Percentiles rank a stretch among this genome's conserved stretches.
These are phyloP conservation scores for Amphibolis antarctica DNA, from an alignment of 106 monocot species.

Conservation along the genomic window DNA sequence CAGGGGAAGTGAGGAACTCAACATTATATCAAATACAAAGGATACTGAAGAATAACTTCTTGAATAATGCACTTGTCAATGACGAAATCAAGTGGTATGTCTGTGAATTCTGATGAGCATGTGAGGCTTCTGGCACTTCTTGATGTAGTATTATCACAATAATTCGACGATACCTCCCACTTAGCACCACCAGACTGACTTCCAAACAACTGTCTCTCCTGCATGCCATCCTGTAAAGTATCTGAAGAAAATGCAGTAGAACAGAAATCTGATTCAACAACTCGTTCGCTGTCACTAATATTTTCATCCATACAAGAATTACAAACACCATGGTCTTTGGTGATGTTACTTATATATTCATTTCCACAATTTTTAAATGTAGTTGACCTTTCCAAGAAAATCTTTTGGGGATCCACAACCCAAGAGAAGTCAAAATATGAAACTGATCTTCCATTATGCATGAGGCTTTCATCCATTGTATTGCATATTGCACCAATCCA, in stretches of 20 bases:
- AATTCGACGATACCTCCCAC: constrained; percentile 40
- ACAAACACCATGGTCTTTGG: not conserved
- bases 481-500: constrained; percentile 22
- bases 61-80: constrained; percentile 74
- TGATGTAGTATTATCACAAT: constrained; percentile 20
- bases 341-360: constrained; percentile 11
- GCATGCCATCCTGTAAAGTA: constrained; percentile 9
- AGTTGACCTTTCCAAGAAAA: constrained; percentile 17
- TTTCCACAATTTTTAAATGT: constrained; percentile 7
- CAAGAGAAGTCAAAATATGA: constrained; percentile 58
- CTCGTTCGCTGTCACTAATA: constrained; percentile 1
- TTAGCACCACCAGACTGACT: constrained; percentile 45
- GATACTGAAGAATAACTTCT: constrained; percentile 94
- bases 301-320: constrained; percentile 4
- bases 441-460: constrained; percentile 10
- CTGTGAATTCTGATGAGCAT: constrained; percentile 25
- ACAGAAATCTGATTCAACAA: constrained; percentile 8
- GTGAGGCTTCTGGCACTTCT: constrained; percentile 4
- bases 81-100: constrained; percentile 65
- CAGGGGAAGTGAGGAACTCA: not conserved
- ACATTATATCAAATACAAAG: constrained; percentile 15
- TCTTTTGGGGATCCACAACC: constrained; percentile 41
- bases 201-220: constrained; percentile 5
- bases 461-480: constrained; percentile 17
- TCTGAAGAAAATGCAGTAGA: constrained; percentile 20